Base-by-base conservation (phyloP, 257 asterid species). In the Eucommia ulmoides region DNA sequence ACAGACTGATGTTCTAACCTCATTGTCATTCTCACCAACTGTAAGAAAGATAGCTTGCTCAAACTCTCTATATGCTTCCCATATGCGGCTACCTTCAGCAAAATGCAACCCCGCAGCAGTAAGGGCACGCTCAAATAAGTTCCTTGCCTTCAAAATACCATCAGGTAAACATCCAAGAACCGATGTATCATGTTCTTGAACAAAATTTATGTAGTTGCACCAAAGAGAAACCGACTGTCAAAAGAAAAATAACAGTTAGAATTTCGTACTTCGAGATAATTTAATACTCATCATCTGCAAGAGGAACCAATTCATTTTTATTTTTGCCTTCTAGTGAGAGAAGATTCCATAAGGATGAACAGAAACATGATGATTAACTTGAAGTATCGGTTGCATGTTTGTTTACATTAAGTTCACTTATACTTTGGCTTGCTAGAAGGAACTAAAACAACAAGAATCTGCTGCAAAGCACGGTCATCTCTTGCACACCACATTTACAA, bases 51-150 rank as follows among this genome's bases (percentile, higher is more conserved):
- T 66, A 51, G 84, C 89, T 72, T 81, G 80, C 71, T 86, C 99
- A 62, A 78, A 91, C 26, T 72, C 81, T 74, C 94, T 73, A 69
- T 86, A 91, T 38, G 72, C 49, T 59, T 83, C 93, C 87, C 94
- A 91, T 71, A 91, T 77, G 62, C 61, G 72, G 80, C 81, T 74
- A 60, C 95, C 96, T 70, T 80, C 93, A 67, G 86, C 12, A 55
- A 81, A 71, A 65, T 91, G 96, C 76, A 86, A 74, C 60, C 96
- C 96, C 60, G 75, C 73, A 33, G 99, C 87, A 55, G 94, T 77
- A 62, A 83, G 77, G 23, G 99, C 95, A 61, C 87, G 89, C 72
- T 91, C 96, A 45, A 86, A 86, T 45, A 91, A 69, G 66, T 77
- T 75, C 66, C 99, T 81, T 3, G 74, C 75, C 76, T 81, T 86